Percentiles rank a stretch among this genome's conserved stretches.
Conservation (phyloP, 805 yeast genomes). For the Yarrowia bubula region DNA sequence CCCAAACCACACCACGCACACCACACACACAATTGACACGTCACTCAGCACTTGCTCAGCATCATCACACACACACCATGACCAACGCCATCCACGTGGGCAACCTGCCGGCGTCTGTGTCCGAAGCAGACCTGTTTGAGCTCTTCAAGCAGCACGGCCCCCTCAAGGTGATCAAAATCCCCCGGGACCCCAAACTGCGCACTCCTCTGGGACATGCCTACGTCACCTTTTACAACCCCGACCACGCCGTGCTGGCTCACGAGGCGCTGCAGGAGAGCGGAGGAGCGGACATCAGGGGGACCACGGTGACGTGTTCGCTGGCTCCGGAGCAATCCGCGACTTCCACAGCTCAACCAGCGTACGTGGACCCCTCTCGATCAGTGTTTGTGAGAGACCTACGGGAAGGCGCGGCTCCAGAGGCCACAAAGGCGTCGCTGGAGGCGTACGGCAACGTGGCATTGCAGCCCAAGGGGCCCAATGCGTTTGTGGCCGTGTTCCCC, state of each 20-base stretch:
- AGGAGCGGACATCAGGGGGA: neutral
- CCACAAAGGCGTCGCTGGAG: neutral
- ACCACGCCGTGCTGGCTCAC: conserved; percentile 31
- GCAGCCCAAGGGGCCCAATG: conserved; percentile 16
- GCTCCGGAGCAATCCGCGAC: neutral
- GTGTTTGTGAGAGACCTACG: conserved; percentile 14
- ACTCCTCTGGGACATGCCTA: conserved; percentile 89
- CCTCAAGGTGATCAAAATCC: conserved; percentile 83
- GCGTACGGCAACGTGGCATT: neutral
- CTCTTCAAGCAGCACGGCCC: conserved; percentile 72
- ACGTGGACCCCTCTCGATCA: neutral
- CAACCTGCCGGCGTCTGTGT: conserved; percentile 69
- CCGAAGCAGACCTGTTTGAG: conserved; percentile 64
- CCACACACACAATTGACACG: no score
- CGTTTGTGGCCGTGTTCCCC: conserved; percentile 21
- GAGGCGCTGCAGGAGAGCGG: neutral
- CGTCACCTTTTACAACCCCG: conserved; percentile 74
- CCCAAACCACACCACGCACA: no score
- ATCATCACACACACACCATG: neutral
- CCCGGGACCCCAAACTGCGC: conserved; percentile 86
- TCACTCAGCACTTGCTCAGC: no score
- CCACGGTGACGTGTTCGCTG: neutral
- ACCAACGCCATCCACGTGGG: conserved; percentile 62
- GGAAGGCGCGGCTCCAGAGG: neutral
- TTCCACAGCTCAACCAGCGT: neutral